A percentile compares a stretch with the other conserved stretches of the same genome.
Evolutionary conservation across 129 eudicot genomes (phyloP).

Genomic region (Helianthus annuus): HanXRQr2.0-SUNRISE NC_035447.2:35874933-35875432

Average conservation of each 20-base stretch:
- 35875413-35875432: constrained; percentile 30
- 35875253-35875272: constrained; percentile 96
- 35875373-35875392: constrained; percentile 11
- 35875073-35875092: constrained; percentile 92
- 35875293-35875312: constrained; percentile 76
- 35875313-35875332: constrained; percentile 84
- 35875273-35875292: constrained; percentile 81
- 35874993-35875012: constrained; percentile 72
- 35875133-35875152: constrained; percentile 76
- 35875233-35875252: constrained; percentile 92
- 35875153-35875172: not conserved
- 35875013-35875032: constrained; percentile 78
- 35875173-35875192: not conserved
- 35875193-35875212: not conserved
- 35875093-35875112: constrained; percentile 85
- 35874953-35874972: not conserved
- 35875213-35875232: constrained; percentile 18
- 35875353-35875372: constrained; percentile 57
- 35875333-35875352: constrained; percentile 89
- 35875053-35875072: constrained; percentile 95
- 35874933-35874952: too few species aligned
- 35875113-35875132: constrained; percentile 77
- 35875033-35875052: constrained; percentile 81
- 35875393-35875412: constrained; percentile 2
- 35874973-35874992: constrained; percentile 25